Evolutionary conservation across 768 basidiomycete species (phyloP).

Genomic region (Boletus fagicola): DNA sequence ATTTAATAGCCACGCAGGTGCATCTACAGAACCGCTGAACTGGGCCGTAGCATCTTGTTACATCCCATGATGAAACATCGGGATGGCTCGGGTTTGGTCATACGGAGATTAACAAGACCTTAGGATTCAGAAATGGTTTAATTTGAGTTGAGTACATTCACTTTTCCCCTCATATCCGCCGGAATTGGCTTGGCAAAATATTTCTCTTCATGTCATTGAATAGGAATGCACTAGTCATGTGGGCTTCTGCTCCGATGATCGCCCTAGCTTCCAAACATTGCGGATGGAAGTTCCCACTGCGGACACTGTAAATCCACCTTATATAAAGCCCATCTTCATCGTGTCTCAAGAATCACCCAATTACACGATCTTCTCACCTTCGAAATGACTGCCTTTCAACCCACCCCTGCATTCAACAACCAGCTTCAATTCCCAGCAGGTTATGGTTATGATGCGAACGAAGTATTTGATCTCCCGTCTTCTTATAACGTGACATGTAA

Average conservation of each 20-base stretch:
- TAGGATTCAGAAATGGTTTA: neutral
- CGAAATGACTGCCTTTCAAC: neutral
- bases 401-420: neutral
- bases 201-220: neutral
- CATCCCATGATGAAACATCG: neutral
- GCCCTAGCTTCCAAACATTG: neutral
- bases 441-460: neutral
- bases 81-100: neutral
- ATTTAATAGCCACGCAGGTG: neutral
- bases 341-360: neutral
- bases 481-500: neutral
- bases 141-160: too few species aligned
- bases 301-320: neutral
- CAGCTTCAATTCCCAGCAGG: neutral
- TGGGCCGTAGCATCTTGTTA: neutral
- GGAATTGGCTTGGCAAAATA: too few species aligned
- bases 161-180: too few species aligned
- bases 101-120: constrained; percentile 4
- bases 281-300: neutral
- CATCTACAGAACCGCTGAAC: neutral
- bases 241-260: neutral
- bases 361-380: neutral
- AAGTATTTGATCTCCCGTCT: neutral
- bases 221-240: neutral
- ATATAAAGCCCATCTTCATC: neutral